A percentile compares a stretch with the other conserved stretches of the same genome.
These are phyloP conservation scores for Citrus medica DNA, from an alignment of 345 rosid species.

Conservation along the genomic window DNA sequence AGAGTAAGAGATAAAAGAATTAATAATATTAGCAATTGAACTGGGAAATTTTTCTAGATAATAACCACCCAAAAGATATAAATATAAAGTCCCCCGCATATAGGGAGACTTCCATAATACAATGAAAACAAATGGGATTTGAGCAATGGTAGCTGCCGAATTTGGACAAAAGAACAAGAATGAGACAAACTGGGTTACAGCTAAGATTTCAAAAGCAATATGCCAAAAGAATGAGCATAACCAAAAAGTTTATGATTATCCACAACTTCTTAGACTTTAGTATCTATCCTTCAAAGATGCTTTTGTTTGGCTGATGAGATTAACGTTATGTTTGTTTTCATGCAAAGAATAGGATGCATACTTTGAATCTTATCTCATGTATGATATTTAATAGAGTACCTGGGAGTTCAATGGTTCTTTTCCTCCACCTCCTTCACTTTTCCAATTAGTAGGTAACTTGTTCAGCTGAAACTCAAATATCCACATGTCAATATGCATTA, in stretches of 20 bases:
- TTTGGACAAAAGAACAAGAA: constrained; percentile 17
- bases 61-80: neutral
- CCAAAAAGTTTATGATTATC: constrained; percentile 42
- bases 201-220: constrained; percentile 20
- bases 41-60: constrained; percentile 1
- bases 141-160: constrained; percentile 19
- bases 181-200: constrained; percentile 12
- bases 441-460: constrained; percentile 61
- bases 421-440: constrained; percentile 21
- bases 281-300: constrained; percentile 48
- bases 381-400: constrained; percentile 42
- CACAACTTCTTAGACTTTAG: constrained; percentile 22
- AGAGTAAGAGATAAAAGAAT: neutral
- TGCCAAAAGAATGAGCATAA: constrained; percentile 24
- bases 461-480: constrained; percentile 50
- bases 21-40: neutral
- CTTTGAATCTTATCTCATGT: constrained; percentile 46
- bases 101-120: constrained; percentile 9
- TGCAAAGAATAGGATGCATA: constrained; percentile 35
- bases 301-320: constrained; percentile 45
- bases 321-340: constrained; percentile 30
- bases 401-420: constrained; percentile 28
- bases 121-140: constrained; percentile 21
- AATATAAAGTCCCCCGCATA: neutral
- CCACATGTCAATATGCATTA: constrained; percentile 46